Conservation (phyloP, 2,329 filamentous ascomycete species). For the Chrysosporium queenslandicum region DNA sequence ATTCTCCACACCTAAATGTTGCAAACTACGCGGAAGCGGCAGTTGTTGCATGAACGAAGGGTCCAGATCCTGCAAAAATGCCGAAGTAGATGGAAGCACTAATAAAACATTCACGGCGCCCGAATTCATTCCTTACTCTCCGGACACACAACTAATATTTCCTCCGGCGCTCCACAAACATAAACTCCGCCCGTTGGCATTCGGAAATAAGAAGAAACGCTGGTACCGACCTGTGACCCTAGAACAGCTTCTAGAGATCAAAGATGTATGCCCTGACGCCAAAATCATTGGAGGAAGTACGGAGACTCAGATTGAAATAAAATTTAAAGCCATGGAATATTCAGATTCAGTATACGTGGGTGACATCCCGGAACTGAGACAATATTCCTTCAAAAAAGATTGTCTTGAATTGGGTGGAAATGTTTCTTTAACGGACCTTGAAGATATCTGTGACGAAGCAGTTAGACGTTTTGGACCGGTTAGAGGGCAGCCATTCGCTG, state of each 20-base stretch:
- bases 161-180: constrained; percentile 76
- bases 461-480: constrained; percentile 63
- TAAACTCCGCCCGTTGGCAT: constrained; percentile 67
- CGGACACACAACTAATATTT: constrained; percentile 91
- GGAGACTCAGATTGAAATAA: constrained; percentile 96
- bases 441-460: constrained; percentile 70
- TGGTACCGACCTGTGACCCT: constrained; percentile 88
- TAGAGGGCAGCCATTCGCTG: constrained; percentile 71
- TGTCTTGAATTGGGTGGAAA: constrained; percentile 89
- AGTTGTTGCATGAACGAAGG: constrained; percentile 61
- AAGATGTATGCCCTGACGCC: constrained; percentile 68
- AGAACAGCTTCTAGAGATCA: constrained; percentile 83
- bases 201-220: constrained; percentile 87
- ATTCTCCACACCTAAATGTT: constrained; percentile 49
- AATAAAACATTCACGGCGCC: constrained; percentile 60
- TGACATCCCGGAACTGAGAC: constrained; percentile 79
- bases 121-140: constrained; percentile 87
- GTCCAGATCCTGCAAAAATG: constrained; percentile 50
- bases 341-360: constrained; percentile 83
- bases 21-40: constrained; percentile 48
- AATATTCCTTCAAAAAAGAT: constrained; percentile 69
- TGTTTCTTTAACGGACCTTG: constrained; percentile 81
- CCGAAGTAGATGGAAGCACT: constrained; percentile 38
- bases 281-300: constrained; percentile 95
- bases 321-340: constrained; percentile 92